Percentiles rank a stretch among this genome's conserved stretches.
Conservation (phyloP, 1,284 basidiomycete species). For the Mrakiaceae sp. region DNA sequence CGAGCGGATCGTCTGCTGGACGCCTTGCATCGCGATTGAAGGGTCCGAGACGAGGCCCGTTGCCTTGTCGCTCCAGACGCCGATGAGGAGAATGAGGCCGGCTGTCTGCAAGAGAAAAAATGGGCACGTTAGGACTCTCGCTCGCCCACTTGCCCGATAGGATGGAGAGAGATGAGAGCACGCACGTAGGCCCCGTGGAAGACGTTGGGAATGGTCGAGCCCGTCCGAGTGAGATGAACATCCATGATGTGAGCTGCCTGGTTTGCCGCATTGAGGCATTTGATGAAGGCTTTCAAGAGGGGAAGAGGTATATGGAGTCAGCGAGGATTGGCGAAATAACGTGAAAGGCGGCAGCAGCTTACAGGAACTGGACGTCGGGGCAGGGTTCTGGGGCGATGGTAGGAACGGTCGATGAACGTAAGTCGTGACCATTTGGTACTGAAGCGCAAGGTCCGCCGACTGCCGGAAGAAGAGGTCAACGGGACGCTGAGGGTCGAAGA, state of each 20-base stretch:
- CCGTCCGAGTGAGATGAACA: constrained; percentile 1
- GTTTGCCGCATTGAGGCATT: constrained; percentile 9
- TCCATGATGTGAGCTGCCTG: constrained; percentile 8
- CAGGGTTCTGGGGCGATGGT: constrained; percentile 11
- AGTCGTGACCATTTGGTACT: constrained; percentile 10
- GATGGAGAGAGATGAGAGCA: not conserved
- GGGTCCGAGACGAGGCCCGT: not conserved
- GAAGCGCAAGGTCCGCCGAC: not conserved
- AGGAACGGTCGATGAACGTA: constrained; percentile 15
- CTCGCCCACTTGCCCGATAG: not conserved
- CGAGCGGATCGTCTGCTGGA: not conserved
- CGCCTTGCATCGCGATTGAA: not conserved
- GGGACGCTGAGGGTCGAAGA: constrained; percentile 11
- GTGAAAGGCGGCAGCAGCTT: too few relatives aligned
- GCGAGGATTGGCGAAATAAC: too few relatives aligned
- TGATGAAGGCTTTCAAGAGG: not conserved
- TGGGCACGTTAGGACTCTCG: not conserved
- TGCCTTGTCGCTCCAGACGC: constrained; percentile 4
- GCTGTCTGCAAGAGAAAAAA: not conserved
- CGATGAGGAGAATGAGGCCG: constrained; percentile 13
- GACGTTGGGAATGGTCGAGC: not conserved
- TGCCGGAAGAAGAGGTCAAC: constrained; percentile 11
- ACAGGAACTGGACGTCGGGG: too few relatives aligned
- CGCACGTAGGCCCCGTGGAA: constrained; percentile 15
- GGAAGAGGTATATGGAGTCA: not conserved